A percentile compares a stretch with the other conserved stretches of the same genome.
These are phyloP conservation scores for Symbiodinium natans DNA, from an alignment of 73 alveolate genomes.

Conservation along the genomic window DNA sequence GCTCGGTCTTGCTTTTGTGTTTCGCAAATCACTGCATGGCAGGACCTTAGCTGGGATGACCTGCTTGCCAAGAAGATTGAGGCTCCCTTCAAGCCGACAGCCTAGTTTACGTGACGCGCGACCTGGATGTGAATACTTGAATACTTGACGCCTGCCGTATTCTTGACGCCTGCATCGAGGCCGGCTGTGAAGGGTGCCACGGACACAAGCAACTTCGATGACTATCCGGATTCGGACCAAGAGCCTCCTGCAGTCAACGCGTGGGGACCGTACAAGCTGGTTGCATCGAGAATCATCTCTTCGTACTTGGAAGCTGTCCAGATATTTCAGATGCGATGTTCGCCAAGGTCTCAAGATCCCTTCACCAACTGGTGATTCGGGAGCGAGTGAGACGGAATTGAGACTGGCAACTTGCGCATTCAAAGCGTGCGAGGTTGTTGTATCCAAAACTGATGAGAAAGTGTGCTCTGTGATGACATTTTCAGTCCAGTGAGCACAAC, in stretches of 20 bases:
- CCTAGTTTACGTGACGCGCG: background rate
- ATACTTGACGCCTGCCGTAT: background rate
- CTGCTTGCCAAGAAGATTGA: constrained; percentile 46
- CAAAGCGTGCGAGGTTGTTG: constrained; percentile 81
- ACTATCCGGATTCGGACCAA: constrained; percentile 89
- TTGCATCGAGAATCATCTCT: too few relatives aligned
- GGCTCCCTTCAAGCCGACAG: constrained; percentile 65
- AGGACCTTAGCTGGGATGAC: constrained; percentile 93
- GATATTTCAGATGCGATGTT: too few relatives aligned
- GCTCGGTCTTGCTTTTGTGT: background rate
- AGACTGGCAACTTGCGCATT: constrained; percentile 23
- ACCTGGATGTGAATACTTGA: background rate
- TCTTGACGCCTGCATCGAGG: background rate
- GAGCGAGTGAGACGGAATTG: background rate
- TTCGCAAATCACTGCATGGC: background rate
- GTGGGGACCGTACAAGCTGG: background rate
- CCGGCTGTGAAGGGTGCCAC: constrained; percentile 89
- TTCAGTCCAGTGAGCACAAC: background rate
- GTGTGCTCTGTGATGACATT: constrained; percentile 1
- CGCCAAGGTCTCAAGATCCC: constrained; percentile 72
- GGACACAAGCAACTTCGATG: constrained; percentile 91
- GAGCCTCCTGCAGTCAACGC: constrained; percentile 76
- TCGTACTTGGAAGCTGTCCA: background rate
- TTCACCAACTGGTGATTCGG: constrained; percentile 86
- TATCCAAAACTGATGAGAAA: constrained; percentile 12